A percentile compares a stretch with the other conserved stretches of the same genome.
These are phyloP conservation scores for Asterella californica DNA, from an alignment of 225 moss, liverwort and hornwort species.

Conservation along the genomic window DNA sequence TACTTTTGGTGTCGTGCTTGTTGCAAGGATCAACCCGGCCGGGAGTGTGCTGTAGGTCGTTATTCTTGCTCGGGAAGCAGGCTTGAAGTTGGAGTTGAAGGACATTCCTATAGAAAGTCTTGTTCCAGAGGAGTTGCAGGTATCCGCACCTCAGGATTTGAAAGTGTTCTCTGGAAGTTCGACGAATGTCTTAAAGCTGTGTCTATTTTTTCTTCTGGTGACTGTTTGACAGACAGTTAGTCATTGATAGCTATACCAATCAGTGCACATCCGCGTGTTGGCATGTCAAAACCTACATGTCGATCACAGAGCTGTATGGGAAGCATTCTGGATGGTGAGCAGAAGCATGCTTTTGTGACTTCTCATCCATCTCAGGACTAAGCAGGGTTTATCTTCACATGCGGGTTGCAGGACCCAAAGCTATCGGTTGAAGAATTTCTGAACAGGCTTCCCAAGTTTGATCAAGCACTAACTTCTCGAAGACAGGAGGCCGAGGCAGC, in stretches of 20 bases:
- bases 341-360: not conserved
- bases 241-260: no score
- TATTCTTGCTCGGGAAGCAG: slow-evolving; percentile 94
- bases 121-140: slow-evolving; percentile 72
- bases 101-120: slow-evolving; percentile 72
- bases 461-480: slow-evolving; percentile 53
- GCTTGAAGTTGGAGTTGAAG: slow-evolving; percentile 68
- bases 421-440: slow-evolving; percentile 62
- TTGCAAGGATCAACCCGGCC: not conserved
- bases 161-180: not conserved
- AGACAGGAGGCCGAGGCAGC: slow-evolving; percentile 66
- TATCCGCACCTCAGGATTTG: slow-evolving; percentile 11
- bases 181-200: not conserved
- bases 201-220: not conserved
- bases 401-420: slow-evolving; percentile 13
- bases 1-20: not conserved
- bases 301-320: not conserved
- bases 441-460: slow-evolving; percentile 66
- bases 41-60: slow-evolving; percentile 46
- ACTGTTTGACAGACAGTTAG: no score
- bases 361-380: not conserved
- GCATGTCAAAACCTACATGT: not conserved
- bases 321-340: not conserved
- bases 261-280: not conserved
- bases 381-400: not conserved